phyloP scores from a whole-genome alignment of 768 basidiomycete genomes.

The Mycena chlorophos region DNA sequence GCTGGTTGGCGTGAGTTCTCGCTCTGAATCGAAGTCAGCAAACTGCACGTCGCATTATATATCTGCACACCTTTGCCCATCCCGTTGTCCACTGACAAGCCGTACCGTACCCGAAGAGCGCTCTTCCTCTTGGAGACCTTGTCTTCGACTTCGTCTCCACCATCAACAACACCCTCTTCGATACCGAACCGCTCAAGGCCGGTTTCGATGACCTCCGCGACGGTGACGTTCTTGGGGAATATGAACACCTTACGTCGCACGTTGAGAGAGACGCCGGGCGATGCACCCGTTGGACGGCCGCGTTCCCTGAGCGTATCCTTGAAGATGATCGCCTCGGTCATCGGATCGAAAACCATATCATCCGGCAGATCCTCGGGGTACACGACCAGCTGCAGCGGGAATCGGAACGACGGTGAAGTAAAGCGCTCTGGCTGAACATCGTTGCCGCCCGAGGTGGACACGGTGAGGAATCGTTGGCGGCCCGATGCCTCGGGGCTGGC shows the following conservation, averaged over 20 bases:
- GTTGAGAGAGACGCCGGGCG: conserved; percentile 57
- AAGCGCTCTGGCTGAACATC: background rate
- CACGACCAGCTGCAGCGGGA: background rate
- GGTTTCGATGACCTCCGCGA: conserved; percentile 93
- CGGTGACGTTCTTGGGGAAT: conserved; percentile 92
- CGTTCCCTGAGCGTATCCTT: conserved; percentile 53
- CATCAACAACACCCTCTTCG: conserved; percentile 93
- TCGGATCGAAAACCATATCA: conserved; percentile 90
- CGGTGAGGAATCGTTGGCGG: conserved; percentile 54
- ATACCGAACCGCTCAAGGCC: conserved; percentile 94
- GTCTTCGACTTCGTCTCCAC: conserved; percentile 97
- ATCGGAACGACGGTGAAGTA: background rate
- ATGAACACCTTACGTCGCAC: conserved; percentile 81
- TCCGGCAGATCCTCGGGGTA: conserved; percentile 74
- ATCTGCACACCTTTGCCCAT: conserved; percentile 67
- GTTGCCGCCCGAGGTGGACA: conserved; percentile 35
- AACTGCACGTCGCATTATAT: conserved; percentile 23
- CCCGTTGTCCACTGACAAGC: conserved; percentile 63
- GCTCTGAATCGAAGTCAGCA: conserved; percentile 62
- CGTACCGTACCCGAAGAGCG: conserved; percentile 80
- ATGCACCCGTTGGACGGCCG: too few species aligned
- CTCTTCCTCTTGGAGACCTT: conserved; percentile 82
- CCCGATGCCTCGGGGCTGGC: conserved; percentile 24
- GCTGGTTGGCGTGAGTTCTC: conserved; percentile 74
- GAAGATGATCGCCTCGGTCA: conserved; percentile 92